Conservation (phyloP, 1,284 basidiomycete species). For the Erythrobasidium hasegawianum region DNA sequence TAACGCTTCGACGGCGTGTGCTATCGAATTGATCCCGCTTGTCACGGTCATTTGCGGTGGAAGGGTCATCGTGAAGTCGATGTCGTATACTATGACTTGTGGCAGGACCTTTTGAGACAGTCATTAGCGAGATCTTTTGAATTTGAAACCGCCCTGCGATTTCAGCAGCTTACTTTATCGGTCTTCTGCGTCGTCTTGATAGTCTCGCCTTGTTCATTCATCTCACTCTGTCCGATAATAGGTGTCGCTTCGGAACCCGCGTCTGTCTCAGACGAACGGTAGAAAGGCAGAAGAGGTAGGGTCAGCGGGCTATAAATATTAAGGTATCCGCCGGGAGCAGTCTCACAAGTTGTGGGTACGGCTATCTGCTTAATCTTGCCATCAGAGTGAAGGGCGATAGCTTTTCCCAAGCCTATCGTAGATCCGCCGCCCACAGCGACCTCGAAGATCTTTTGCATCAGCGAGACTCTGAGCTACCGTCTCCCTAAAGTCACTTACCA, state of each 20-base stretch:
- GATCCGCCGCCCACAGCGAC: constrained; percentile 53
- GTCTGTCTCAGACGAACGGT: too few species aligned
- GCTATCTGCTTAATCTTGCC: constrained; percentile 53
- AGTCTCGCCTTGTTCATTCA: too few species aligned
- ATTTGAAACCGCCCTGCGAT: too few species aligned
- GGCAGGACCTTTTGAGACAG: too few species aligned
- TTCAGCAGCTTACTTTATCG: too few species aligned
- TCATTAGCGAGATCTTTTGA: too few species aligned
- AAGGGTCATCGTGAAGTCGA: constrained; percentile 53
- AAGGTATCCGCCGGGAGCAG: too few species aligned
- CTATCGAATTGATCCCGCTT: constrained; percentile 54
- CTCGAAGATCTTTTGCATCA: constrained; percentile 18
- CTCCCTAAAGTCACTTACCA: constrained; percentile 43
- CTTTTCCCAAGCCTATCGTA: constrained; percentile 54
- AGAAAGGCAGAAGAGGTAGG: too few species aligned
- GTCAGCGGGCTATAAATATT: too few species aligned
- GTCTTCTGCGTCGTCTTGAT: constrained; percentile 53
- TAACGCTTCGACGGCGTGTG: constrained; percentile 54
- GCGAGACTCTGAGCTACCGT: background rate
- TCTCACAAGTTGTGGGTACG: constrained; percentile 54
- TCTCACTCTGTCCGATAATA: constrained; percentile 45
- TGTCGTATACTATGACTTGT: constrained; percentile 54
- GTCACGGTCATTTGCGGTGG: constrained; percentile 52
- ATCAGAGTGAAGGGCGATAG: constrained; percentile 49
- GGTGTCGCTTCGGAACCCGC: too few species aligned